These are phyloP conservation scores for Rubroshorea leprosula DNA, from an alignment of 345 rosid species.

Conservation along the genomic window DNA sequence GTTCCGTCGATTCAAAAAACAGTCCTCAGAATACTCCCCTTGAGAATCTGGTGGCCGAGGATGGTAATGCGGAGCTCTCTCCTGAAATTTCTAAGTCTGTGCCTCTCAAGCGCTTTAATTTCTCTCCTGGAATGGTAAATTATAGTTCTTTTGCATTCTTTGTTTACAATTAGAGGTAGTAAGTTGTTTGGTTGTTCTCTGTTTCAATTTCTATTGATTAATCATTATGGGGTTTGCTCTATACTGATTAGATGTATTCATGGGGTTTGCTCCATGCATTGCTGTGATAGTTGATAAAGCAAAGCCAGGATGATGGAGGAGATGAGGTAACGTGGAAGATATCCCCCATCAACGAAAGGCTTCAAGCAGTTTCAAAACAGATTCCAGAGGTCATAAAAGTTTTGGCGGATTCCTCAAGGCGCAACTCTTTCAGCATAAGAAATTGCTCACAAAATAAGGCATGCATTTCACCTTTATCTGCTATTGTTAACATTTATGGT, in stretches of 20 bases:
- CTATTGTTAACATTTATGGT: conserved; percentile 9
- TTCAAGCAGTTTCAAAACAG: conserved; percentile 60
- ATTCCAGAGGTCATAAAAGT: conserved; percentile 42
- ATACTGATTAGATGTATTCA: conserved; percentile 6
- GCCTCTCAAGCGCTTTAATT: conserved; percentile 51
- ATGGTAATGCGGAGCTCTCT: conserved; percentile 28
- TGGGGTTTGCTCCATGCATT: conserved; percentile 11
- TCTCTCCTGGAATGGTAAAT: conserved; percentile 89
- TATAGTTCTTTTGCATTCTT: neutral
- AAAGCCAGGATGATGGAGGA: conserved; percentile 84
- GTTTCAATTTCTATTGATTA: too few relatives aligned
- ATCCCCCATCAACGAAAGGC: conserved; percentile 85
- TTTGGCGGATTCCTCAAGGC: conserved; percentile 46
- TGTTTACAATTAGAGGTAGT: neutral
- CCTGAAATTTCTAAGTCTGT: conserved; percentile 54
- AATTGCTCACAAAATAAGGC: conserved; percentile 62
- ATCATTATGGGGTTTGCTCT: neutral
- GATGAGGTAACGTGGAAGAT: conserved; percentile 91
- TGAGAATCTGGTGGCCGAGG: conserved; percentile 18
- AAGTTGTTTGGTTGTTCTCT: neutral
- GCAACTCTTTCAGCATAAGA: conserved; percentile 35
- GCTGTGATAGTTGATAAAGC: conserved; percentile 63
- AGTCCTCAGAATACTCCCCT: conserved; percentile 13
- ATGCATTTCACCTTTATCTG: conserved; percentile 6
- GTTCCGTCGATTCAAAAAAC: neutral